Conservation (phyloP, 2,329 filamentous ascomycete species). For the Fusarium torulosum region DNA sequence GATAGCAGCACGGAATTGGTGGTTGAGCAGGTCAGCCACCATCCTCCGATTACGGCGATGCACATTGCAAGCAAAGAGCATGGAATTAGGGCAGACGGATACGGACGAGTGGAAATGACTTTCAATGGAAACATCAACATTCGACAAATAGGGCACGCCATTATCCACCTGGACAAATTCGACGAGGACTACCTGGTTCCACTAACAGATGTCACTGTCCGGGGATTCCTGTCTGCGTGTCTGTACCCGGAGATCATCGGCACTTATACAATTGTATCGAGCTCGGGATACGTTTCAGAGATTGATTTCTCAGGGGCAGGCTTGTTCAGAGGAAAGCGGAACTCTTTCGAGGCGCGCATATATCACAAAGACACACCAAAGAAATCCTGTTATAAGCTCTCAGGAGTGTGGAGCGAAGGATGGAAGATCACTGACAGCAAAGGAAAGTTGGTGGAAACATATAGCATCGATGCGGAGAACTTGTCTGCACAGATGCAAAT, state of each 20-base stretch:
- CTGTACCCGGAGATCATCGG: constrained; percentile 63
- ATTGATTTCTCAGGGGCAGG: constrained; percentile 62
- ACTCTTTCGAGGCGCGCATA: constrained; percentile 60
- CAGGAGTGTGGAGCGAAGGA: constrained; percentile 40
- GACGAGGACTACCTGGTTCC: constrained; percentile 64
- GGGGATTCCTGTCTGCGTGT: constrained; percentile 61
- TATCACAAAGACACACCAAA: constrained; percentile 54
- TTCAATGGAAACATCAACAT: constrained; percentile 64
- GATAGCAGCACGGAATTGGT: constrained; percentile 50
- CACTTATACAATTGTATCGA: constrained; percentile 60
- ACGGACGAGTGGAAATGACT: constrained; percentile 65
- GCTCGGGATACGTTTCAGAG: constrained; percentile 60
- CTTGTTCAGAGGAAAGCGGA: constrained; percentile 54
- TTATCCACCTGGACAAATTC: constrained; percentile 62
- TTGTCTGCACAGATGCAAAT: constrained; percentile 26
- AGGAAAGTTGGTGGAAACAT: constrained; percentile 53
- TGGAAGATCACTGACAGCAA: constrained; percentile 48
- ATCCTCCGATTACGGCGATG: constrained; percentile 67
- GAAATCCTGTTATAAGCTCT: constrained; percentile 26
- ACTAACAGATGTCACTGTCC: constrained; percentile 61
- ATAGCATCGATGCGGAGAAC: constrained; percentile 53
- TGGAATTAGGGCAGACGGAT: constrained; percentile 62
- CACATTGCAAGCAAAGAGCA: constrained; percentile 59
- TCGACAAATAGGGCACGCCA: constrained; percentile 63
- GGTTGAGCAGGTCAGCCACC: constrained; percentile 64